A percentile compares a stretch with the other conserved stretches of the same genome.
Evolutionary conservation across 768 basidiomycete species (phyloP).

Genomic region (Xerocomellus amylosporus): DNA sequence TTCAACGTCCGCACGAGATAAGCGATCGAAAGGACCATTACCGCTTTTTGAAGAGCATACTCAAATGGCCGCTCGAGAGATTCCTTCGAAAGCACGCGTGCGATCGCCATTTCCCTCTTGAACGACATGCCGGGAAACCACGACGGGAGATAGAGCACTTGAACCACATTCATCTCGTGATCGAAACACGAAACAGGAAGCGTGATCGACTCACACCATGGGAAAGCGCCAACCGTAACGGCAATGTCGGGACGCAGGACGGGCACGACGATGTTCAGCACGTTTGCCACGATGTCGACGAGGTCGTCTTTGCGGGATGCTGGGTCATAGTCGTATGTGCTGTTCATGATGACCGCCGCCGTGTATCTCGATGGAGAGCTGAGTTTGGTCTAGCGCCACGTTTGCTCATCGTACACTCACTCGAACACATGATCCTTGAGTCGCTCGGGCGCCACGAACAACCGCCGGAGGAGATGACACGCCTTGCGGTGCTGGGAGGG

Average conservation of each 20-base stretch:
- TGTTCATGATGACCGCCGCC: constrained; percentile 9
- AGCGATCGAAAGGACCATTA: neutral
- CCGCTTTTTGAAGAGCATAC: constrained; percentile 1
- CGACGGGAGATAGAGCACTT: constrained; percentile 3
- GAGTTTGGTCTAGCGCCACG: too few species aligned
- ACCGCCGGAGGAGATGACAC: neutral
- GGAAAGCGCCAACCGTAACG: neutral
- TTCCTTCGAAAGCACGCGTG: neutral
- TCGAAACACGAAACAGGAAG: neutral
- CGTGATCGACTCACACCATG: neutral
- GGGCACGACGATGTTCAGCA: neutral
- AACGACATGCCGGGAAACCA: constrained; percentile 8
- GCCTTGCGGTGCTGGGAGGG: neutral
- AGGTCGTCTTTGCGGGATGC: neutral
- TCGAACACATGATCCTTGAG: neutral
- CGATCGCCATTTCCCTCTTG: neutral
- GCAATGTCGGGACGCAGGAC: neutral
- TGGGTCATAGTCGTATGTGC: constrained; percentile 12
- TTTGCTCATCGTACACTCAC: neutral
- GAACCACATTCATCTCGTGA: too few species aligned
- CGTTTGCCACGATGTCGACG: neutral
- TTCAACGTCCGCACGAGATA: neutral
- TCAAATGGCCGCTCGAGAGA: constrained; percentile 4
- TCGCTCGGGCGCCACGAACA: neutral
- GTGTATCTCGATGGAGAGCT: neutral